These are phyloP conservation scores for Penicillium longicatenatum DNA, from an alignment of 495 filamentous ascomycete species.

Conservation along the genomic window DNA sequence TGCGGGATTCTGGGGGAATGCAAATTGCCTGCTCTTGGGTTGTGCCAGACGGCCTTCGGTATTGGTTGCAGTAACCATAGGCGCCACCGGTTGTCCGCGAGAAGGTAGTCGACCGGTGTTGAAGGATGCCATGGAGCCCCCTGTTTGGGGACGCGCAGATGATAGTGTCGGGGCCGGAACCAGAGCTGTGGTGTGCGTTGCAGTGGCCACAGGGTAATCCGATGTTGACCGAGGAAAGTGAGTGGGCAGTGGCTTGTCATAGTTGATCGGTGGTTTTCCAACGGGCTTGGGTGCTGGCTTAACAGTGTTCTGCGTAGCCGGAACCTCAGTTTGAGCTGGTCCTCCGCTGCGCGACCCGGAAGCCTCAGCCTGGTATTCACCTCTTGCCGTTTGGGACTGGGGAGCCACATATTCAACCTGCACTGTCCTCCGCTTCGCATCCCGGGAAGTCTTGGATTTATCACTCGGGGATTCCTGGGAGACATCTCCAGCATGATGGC, in stretches of 20 bases:
- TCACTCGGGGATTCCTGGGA: conserved; percentile 66
- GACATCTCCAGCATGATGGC: conserved; percentile 73
- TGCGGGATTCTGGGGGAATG: conserved; percentile 58
- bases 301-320: conserved; percentile 8
- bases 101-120: conserved; percentile 67
- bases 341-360: conserved; percentile 22
- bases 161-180: conserved; percentile 50
- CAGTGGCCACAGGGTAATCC: conserved; percentile 49
- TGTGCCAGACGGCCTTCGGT: conserved; percentile 89
- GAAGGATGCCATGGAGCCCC: conserved; percentile 76
- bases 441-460: conserved; percentile 65
- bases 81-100: conserved; percentile 81
- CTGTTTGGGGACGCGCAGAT: conserved; percentile 71
- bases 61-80: conserved; percentile 86
- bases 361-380: conserved; percentile 45
- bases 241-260: conserved; percentile 34
- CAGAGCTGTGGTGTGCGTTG: conserved; percentile 46
- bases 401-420: conserved; percentile 98
- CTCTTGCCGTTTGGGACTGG: conserved; percentile 73
- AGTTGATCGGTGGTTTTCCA: conserved; percentile 23
- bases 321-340: conserved; percentile 19
- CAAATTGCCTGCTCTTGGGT: conserved; percentile 75
- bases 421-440: conserved; percentile 90
- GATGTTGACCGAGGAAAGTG: conserved; percentile 59
- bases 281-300: conserved; percentile 10